Evolutionary conservation across 495 filamentous ascomycete genomes (phyloP).

Genomic region (Halenospora varia): DNA sequence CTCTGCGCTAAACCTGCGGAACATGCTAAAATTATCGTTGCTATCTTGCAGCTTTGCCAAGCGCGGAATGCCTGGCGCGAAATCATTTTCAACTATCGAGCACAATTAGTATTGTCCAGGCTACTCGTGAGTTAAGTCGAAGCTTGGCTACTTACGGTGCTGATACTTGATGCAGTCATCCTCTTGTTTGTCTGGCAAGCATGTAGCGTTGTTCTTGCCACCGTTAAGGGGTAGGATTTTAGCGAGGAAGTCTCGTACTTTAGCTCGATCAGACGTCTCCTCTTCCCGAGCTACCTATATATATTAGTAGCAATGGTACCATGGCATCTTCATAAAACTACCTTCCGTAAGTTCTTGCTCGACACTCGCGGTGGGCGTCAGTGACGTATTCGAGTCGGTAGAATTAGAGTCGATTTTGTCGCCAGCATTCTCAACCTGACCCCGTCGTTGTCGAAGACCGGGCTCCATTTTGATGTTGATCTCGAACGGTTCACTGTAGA

Average conservation of each 20-base stretch:
- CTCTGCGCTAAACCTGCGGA: constrained; percentile 29
- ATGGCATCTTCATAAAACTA: too few relatives aligned
- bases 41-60: constrained; percentile 31
- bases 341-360: not conserved
- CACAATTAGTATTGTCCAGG: not conserved
- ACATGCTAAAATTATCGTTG: constrained; percentile 30
- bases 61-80: constrained; percentile 29
- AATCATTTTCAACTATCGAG: constrained; percentile 26
- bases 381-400: not conserved
- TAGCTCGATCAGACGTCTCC: too few relatives aligned
- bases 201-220: too few relatives aligned
- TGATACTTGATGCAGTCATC: constrained; percentile 1
- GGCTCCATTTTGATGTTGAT: not conserved
- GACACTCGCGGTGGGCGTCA: not conserved
- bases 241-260: too few relatives aligned
- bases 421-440: not conserved
- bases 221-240: too few relatives aligned
- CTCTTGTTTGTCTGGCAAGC: not conserved
- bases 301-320: too few relatives aligned
- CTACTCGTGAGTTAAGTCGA: not conserved
- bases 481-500: not conserved
- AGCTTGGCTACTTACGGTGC: constrained; percentile 4
- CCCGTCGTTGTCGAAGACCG: not conserved
- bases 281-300: too few relatives aligned
- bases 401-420: not conserved